Evolutionary conservation across 495 filamentous ascomycete species (phyloP), one percentile per base, ranked within the genome.

Genomic region (Evernia prunastri): DNA sequence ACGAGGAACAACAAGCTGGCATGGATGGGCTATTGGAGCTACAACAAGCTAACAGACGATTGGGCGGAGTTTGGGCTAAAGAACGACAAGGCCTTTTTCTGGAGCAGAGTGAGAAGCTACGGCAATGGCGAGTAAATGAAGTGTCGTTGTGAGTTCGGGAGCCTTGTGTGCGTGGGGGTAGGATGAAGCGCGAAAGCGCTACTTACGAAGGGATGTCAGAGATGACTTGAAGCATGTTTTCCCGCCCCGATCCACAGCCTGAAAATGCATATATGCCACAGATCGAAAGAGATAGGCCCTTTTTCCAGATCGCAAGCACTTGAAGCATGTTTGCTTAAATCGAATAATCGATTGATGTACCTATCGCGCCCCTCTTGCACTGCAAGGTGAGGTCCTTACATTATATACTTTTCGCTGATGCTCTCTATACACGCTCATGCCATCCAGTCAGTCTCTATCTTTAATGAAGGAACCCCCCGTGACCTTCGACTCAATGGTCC

Each of bases 11-110:
- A 90, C 56, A 96, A 93, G 76, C 72, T 99, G 40, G 75, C 76
- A 0, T 97, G 95, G 95, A 87, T 87, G 72, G 89, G 90, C 0
- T 96, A 88, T 75, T 96, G 90, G 88, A 92, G 86, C 75, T 95
- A 94, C 68, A 95, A 96, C 70, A 81, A 80, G 69, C 75, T 96
- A 68, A 93, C 92, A 25, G 91, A 93, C 71, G 92, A 96, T 73
- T 90, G 91, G 88, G 90, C 82, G 0, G 88, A 90, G 74, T 97
- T 97, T 75, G 79, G 82, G 23, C 75, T 93, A 65, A 88, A 86
- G 73, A 90, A 96, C 73, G 88, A 91, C 71, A 87, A 89, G 71
- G 82, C 91, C 2, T 97, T 88, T 76, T 88, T 90, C 67, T 98
- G 91, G 75, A 91, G 90, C 67, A 79, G 94, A 39, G 95, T 99